Evolutionary conservation across 2,329 filamentous ascomycete genomes (phyloP).

Genomic region (Fusarium staphyleae): DNA sequence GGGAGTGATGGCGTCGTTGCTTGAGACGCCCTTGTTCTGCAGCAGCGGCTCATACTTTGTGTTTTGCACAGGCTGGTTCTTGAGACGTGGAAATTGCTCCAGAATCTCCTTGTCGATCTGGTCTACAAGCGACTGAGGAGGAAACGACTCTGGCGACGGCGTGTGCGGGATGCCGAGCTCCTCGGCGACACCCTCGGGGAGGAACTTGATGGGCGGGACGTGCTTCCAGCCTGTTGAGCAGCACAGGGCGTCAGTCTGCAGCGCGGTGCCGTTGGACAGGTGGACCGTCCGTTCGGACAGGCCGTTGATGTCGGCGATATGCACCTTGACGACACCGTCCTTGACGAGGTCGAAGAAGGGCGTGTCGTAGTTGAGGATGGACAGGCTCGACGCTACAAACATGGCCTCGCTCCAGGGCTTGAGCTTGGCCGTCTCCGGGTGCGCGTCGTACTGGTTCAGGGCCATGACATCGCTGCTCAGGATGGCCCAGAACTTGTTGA

Average conservation of each 20-base stretch:
- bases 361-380: conserved; percentile 61
- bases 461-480: conserved; percentile 55
- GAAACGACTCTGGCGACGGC: conserved; percentile 42
- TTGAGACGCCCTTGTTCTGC: conserved; percentile 48
- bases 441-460: conserved; percentile 54
- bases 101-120: conserved; percentile 62
- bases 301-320: conserved; percentile 55
- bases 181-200: conserved; percentile 54
- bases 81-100: conserved; percentile 59
- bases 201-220: conserved; percentile 59
- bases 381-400: conserved; percentile 58
- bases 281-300: conserved; percentile 54
- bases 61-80: conserved; percentile 58
- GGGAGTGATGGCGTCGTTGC: conserved; percentile 39
- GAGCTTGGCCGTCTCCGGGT: conserved; percentile 50
- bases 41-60: conserved; percentile 54
- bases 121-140: conserved; percentile 43
- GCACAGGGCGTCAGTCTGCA: conserved; percentile 60
- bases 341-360: conserved; percentile 60
- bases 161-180: conserved; percentile 58
- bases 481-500: conserved; percentile 58
- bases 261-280: conserved; percentile 55
- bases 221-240: conserved; percentile 68
- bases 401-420: conserved; percentile 52
- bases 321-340: conserved; percentile 55